Evolutionary conservation across 257 asterid genomes (phyloP), one percentile per base, ranked within the genome.

Genomic region (Knoxia roxburghii): DNA sequence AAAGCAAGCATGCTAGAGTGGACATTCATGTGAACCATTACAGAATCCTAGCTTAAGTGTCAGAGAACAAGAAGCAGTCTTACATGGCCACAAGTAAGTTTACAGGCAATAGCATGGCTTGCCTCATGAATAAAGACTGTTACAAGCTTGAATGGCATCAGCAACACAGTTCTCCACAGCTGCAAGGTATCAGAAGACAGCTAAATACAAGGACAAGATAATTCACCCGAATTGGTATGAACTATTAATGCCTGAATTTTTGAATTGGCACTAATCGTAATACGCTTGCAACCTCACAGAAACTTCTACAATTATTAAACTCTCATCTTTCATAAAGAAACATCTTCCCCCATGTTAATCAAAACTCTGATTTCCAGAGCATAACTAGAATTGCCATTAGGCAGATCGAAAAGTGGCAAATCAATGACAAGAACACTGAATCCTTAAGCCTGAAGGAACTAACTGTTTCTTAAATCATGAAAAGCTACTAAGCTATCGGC

Each of bases 31-130:
- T 29, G 1, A 9, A 23, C 48, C 7, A 50, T 21, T n/a, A 43
- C 13, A 26, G 10, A 35, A 12, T 51, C 5, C 5, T 17, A 41
- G 26, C 26, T n/a, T 23, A 27, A 23, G 50, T 11, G 2, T 0
- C 52, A 33, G 18, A 46, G 65, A 41, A 14, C 26, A 32, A 57
- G 12, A 39, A 60, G 9, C 35, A 29, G 64, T 43, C 10, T 76
- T 61, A 73, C 84, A 63, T 80, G 81, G 52, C 84, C 84, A 35
- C 84, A 76, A 51, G 81, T 76, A 65, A 80, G 77, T 71, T 76
- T 76, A 70, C 81, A 76, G 65, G 84, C 84, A 70, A 80, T 73
- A 20, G 84, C 81, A 52, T 80, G 84, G 67, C 81, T 80, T 45
- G 81, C 84, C 73, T 80, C 84, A 50, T 80, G 84, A 64, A 80